A percentile compares a stretch with the other conserved stretches of the same genome.
Evolutionary conservation across 2,329 filamentous ascomycete species (phyloP).

Genomic region (Magnaporthiopsis poae): DNA sequence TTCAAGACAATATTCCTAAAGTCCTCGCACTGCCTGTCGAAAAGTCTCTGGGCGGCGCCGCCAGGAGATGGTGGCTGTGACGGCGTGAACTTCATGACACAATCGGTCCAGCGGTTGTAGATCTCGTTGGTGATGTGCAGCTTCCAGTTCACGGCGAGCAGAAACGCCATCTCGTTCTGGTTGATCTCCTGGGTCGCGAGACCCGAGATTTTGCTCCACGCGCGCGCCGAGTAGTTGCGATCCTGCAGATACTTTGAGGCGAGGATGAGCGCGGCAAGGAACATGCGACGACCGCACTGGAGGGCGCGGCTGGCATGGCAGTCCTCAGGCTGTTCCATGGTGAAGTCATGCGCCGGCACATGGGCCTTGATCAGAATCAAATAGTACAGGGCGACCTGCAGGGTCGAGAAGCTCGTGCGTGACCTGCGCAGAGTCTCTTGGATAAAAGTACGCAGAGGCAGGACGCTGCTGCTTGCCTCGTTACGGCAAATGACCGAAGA

Average conservation of each 20-base stretch:
- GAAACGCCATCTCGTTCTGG: conserved; percentile 87
- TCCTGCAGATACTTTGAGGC: conserved; percentile 98
- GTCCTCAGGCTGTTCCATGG: conserved; percentile 72
- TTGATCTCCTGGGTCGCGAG: conserved; percentile 89
- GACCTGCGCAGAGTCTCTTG: conserved; percentile 93
- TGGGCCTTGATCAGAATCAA: conserved; percentile 86
- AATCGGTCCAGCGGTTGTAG: conserved; percentile 88
- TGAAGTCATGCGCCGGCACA: conserved; percentile 74
- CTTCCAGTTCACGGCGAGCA: conserved; percentile 84
- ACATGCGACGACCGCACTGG: conserved; percentile 95
- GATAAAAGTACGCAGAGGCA: conserved; percentile 90
- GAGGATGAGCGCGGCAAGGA: conserved; percentile 84
- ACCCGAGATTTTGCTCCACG: conserved; percentile 99
- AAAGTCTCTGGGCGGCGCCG: conserved; percentile 27
- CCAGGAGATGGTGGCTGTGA: conserved; percentile 47
- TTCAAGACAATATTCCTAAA: conserved; percentile 51
- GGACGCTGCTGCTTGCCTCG: conserved; percentile 63
- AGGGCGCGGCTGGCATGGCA: conserved; percentile 65
- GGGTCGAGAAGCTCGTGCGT: conserved; percentile 89
- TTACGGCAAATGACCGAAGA: conserved; percentile 70
- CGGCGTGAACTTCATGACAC: conserved; percentile 77
- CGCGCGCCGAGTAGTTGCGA: conserved; percentile 90
- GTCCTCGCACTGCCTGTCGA: conserved; percentile 38
- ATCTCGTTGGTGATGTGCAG: conserved; percentile 82
- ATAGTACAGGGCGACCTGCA: conserved; percentile 95